Evolutionary conservation across 805 yeast species (phyloP).

Genomic region (Ogataea ganodermae): DNA sequence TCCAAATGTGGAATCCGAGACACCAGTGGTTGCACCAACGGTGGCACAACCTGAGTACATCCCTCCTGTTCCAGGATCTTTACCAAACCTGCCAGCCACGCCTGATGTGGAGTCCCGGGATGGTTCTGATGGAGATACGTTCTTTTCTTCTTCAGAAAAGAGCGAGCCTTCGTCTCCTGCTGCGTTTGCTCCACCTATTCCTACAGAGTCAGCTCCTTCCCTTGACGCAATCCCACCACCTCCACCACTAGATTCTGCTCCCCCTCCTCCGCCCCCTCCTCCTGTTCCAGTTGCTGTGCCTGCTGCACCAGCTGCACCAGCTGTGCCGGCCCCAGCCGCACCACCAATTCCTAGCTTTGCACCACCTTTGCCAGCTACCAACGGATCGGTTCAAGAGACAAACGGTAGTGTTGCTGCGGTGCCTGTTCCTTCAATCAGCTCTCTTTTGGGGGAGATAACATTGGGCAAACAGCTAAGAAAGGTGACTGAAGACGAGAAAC

Average conservation of each 20-base stretch:
- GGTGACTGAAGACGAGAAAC: constrained; percentile 51
- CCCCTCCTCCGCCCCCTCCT: constrained; percentile 30
- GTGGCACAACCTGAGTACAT: too few species aligned
- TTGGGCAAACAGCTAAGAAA: constrained; percentile 53
- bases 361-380: constrained; percentile 39
- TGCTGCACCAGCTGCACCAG: constrained; percentile 26
- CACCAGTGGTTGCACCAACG: not conserved
- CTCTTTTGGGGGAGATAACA: constrained; percentile 57
- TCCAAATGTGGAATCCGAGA: not conserved
- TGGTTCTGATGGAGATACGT: not conserved
- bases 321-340: constrained; percentile 33
- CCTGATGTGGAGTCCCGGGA: not conserved
- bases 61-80: not conserved
- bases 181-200: constrained; percentile 18
- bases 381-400: constrained; percentile 32
- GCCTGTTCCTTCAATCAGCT: constrained; percentile 34
- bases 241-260: constrained; percentile 26
- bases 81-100: not conserved
- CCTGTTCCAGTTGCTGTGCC: constrained; percentile 16
- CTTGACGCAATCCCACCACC: constrained; percentile 26
- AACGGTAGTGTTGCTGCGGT: constrained; percentile 28
- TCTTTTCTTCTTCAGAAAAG: constrained; percentile 2
- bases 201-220: constrained; percentile 15
- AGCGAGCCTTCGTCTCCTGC: constrained; percentile 3
- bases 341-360: constrained; percentile 35